Evolutionary conservation across 176 grass and related monocot genomes (phyloP).

Genomic region (Microstegium vimineum): DNA sequence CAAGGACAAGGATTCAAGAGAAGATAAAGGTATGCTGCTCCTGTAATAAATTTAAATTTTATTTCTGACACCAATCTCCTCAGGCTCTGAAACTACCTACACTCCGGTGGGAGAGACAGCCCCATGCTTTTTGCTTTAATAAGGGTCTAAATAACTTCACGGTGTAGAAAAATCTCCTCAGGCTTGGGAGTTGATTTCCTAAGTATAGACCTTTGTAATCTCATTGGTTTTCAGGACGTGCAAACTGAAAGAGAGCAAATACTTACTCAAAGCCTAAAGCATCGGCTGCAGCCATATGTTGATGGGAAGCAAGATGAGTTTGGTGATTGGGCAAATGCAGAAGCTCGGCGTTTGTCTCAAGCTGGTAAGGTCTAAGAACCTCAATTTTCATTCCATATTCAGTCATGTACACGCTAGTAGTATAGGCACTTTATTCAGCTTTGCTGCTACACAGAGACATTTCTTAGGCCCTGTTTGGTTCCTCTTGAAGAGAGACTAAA

Average conservation of each 20-base stretch:
- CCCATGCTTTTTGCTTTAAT: background rate
- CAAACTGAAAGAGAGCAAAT: slow-evolving; percentile 75
- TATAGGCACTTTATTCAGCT: background rate
- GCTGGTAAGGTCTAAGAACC: slow-evolving; percentile 42
- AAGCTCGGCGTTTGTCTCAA: slow-evolving; percentile 68
- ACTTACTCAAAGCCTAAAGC: slow-evolving; percentile 60
- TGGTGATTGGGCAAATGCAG: slow-evolving; percentile 70
- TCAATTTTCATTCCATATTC: background rate
- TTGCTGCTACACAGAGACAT: background rate
- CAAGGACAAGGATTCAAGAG: slow-evolving; percentile 51
- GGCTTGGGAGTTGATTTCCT: background rate
- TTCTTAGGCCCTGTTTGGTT: too few relatives aligned
- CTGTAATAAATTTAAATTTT: background rate
- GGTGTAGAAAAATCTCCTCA: background rate
- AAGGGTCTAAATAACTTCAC: background rate
- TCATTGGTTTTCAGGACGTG: slow-evolving; percentile 43
- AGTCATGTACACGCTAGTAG: background rate
- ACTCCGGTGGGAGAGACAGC: background rate
- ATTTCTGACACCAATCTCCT: background rate
- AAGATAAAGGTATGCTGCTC: slow-evolving; percentile 53
- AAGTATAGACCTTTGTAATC: background rate
- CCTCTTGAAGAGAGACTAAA: too few relatives aligned
- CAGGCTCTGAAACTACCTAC: background rate
- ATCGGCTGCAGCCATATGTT: slow-evolving; percentile 72
- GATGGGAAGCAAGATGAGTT: slow-evolving; percentile 58